These are phyloP conservation scores for Pezicula neosporulosa DNA, from an alignment of 2,329 filamentous ascomycete species.

Conservation along the genomic window DNA sequence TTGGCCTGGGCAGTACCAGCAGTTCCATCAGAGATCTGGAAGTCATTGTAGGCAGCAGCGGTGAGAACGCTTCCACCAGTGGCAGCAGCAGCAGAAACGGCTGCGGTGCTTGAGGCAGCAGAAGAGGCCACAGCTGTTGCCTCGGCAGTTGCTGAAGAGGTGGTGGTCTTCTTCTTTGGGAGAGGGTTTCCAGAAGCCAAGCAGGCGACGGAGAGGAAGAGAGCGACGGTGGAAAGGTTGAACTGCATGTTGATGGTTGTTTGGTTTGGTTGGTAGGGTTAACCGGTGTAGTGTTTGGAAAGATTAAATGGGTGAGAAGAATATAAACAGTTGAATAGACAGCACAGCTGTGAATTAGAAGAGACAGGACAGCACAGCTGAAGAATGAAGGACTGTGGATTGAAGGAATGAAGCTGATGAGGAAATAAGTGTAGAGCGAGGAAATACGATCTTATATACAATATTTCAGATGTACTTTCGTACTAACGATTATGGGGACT, in stretches of 20 bases:
- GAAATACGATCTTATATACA: background rate
- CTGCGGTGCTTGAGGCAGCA: conserved; percentile 5
- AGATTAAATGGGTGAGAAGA: conserved; percentile 10
- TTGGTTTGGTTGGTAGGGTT: conserved; percentile 3
- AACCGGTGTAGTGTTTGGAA: conserved; percentile 7
- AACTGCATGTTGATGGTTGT: conserved; percentile 29
- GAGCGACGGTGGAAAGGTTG: conserved; percentile 23
- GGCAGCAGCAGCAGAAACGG: conserved; percentile 8
- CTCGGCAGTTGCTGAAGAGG: conserved; percentile 5
- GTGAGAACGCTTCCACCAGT: conserved; percentile 28
- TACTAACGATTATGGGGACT: background rate
- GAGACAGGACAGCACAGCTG: conserved; percentile 1
- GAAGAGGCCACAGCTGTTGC: conserved; percentile 7
- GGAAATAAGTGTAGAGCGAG: background rate
- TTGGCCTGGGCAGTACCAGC: conserved; percentile 42
- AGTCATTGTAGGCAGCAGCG: conserved; percentile 36
- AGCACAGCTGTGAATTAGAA: conserved; percentile 23
- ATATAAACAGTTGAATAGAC: conserved; percentile 20
- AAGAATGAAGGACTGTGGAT: background rate
- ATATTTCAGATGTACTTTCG: background rate
- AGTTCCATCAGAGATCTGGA: conserved; percentile 43
- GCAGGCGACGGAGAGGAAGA: conserved; percentile 10
- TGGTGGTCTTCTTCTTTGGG: conserved; percentile 14
- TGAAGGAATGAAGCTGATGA: conserved; percentile 2
- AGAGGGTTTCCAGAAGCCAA: conserved; percentile 28